Conservation (phyloP, 176 grass and related monocot species). For the Aegilops sharonensis region DNA sequence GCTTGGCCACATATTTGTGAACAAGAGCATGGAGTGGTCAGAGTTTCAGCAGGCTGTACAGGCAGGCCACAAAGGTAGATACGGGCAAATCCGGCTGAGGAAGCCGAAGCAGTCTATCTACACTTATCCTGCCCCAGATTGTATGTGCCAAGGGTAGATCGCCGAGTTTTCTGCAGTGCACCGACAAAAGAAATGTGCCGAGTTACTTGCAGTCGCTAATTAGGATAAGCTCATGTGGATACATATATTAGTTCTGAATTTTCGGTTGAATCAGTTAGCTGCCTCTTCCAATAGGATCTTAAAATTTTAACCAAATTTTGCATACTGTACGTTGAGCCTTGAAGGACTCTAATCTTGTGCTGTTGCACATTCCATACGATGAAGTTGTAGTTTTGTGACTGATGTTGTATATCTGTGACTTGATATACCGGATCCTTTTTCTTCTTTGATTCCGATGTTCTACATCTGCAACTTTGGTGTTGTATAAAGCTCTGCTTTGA, state of each 20-base stretch:
- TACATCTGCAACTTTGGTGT: neutral
- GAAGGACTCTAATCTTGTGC: neutral
- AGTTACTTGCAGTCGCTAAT: neutral
- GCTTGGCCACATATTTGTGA: slow-evolving; percentile 78
- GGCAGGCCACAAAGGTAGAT: slow-evolving; percentile 76
- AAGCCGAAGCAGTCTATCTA: slow-evolving; percentile 87
- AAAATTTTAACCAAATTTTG: neutral
- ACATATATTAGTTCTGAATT: neutral
- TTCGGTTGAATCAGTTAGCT: slow-evolving; percentile 12
- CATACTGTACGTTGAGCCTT: neutral
- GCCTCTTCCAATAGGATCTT: neutral
- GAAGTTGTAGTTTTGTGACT: neutral
- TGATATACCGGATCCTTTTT: neutral
- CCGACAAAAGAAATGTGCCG: neutral
- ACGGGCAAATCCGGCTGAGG: slow-evolving; percentile 77
- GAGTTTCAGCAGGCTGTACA: slow-evolving; percentile 64
- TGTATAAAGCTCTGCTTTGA: neutral
- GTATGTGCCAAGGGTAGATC: slow-evolving; percentile 72
- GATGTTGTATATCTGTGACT: neutral
- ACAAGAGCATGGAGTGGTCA: slow-evolving; percentile 77
- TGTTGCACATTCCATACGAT: neutral
- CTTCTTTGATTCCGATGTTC: neutral
- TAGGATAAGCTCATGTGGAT: neutral
- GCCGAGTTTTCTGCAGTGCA: neutral
- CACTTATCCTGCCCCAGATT: slow-evolving; percentile 92